Evolutionary conservation across 192 early-diverging fungal genomes (phyloP), one percentile per base, ranked within the genome.

Genomic region (Podochytrium sp.): DNA sequence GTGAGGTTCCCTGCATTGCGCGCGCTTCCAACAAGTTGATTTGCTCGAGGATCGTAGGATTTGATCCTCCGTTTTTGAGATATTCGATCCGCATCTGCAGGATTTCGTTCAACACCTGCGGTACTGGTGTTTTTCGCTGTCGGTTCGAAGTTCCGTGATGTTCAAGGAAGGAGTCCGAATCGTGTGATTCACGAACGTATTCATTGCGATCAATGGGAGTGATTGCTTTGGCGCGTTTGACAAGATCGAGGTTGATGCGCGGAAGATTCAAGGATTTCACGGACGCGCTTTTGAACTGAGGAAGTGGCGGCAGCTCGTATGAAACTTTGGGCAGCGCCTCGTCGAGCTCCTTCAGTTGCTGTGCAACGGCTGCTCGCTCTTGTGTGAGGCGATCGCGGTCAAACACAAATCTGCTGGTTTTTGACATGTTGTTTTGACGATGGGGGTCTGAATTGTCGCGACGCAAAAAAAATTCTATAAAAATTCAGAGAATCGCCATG

Each of bases 61-160:
- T 69, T 2, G 67, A 50, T 10, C 67, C 67, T 5, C 67, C 67
- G 30, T 18, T 37, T 41, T 38, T 29, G 12, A 69, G 32, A 56
- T 69, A 69, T 12, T 52, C 67, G 14, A 69, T 41, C 5, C 67
- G 49, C 20, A 69, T 10, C 7, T 39, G 14, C 12, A 23, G 10
- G 25, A 66, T 49, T 40, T 69, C 51, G 16, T 7, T n/a, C 32
- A 34, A 69, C 6, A 56, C 7, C 43, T 47, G 43, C 20, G 20
- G 43, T 20, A 47, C 10, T 47, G 7, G 43, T 47, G 43, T 7
- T 47, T 47, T 47, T 47, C 43, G 10, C 10, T 47, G 43, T 47
- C 20, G 7, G 7, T 12, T 12, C 20, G 10, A 47, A 20, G 43
- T 47, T 47, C 43, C 20, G 7, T 20, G 43, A 47, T 12, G 43